Evolutionary conservation across 805 yeast genomes (phyloP), one percentile per base, ranked within the genome.

Genomic region (Hanseniaspora occidentalis): DNA sequence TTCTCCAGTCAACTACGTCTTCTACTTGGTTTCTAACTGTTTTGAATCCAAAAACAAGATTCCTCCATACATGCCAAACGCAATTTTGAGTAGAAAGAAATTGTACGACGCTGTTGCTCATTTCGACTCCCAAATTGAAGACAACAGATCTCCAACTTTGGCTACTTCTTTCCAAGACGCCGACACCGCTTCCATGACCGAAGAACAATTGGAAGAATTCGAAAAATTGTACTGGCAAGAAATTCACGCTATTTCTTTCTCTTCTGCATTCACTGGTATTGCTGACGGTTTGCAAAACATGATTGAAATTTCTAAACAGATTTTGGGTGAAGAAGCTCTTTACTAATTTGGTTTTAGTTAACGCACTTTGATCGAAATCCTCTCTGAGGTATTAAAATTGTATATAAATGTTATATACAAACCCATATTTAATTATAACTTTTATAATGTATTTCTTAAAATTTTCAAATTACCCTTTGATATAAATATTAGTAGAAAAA

Each of bases 241-340:
- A 36, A 62, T 70, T 22, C 74, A 70, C 45, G 70, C 70, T 9
- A 60, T 69, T 56, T 73, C 73, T 1, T 69, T 69, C 48, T 62
- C 73, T 1, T 61, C 67, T 38, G 67, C 74, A 1, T 67, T 67
- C 44, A 69, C 73, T 0, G 61, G 62, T 17, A 62, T 69, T n/a
- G 58, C 72, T 0, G 64, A 61, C 39, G 68, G 63, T 33, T 45
- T 69, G 35, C 67, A 69, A 38, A 54, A 54, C 31, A 46, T 70
- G 10, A 54, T 63, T 4, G 47, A 48, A 3, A 49, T 56, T 16
- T 52, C 69, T n/a, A 69, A 65, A 46, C 64, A 58, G 21, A 58
- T 70, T 8, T 44, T 70, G 13, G 75, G 75, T 3, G 71, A 68
- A 46, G 70, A 69, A 37, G 23, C 31, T 2, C 41, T 36, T 35